Percentiles rank a stretch among this genome's conserved stretches.
phyloP scores from a whole-genome alignment of 768 basidiomycete genomes.

The Termitomyces sp. region DNA sequence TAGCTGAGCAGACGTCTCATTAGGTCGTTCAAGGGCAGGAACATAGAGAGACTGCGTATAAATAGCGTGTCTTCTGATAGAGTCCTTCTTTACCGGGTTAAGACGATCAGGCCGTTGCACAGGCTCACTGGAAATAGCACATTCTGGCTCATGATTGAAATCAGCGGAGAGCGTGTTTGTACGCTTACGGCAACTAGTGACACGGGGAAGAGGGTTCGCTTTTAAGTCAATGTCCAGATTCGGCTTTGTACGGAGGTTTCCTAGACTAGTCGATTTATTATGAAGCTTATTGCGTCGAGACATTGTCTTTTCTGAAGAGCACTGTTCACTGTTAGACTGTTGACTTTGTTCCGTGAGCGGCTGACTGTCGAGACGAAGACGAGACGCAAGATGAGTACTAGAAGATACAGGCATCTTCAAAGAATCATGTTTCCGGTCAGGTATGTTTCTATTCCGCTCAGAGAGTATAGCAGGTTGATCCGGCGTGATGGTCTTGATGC shows the following conservation, averaged over 20 bases:
- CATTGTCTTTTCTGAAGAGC: background rate
- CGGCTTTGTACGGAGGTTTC: constrained; percentile 8
- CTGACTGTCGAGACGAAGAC: background rate
- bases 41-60: constrained; percentile 26
- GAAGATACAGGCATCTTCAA: background rate
- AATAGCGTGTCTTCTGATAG: constrained; percentile 31
- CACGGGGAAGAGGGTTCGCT: constrained; percentile 12
- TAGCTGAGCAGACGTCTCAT: background rate
- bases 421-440: background rate
- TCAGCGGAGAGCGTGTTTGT: constrained; percentile 19
- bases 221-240: constrained; percentile 1
- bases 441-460: constrained; percentile 7
- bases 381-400: background rate
- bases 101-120: constrained; percentile 9
- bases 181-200: constrained; percentile 17
- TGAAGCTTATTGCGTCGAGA: background rate
- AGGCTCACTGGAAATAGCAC: background rate
- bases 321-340: constrained; percentile 1
- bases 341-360: background rate
- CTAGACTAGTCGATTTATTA: constrained; percentile 13
- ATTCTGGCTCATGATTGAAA: constrained; percentile 4
- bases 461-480: constrained; percentile 1
- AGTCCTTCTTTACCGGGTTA: constrained; percentile 3
- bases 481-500: background rate
- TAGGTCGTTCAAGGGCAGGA: constrained; percentile 16